A percentile compares a stretch with the other conserved stretches of the same genome.
These are phyloP conservation scores for Alternaria consortialis DNA, from an alignment of 2,329 filamentous ascomycete genomes.

Conservation along the genomic window DNA sequence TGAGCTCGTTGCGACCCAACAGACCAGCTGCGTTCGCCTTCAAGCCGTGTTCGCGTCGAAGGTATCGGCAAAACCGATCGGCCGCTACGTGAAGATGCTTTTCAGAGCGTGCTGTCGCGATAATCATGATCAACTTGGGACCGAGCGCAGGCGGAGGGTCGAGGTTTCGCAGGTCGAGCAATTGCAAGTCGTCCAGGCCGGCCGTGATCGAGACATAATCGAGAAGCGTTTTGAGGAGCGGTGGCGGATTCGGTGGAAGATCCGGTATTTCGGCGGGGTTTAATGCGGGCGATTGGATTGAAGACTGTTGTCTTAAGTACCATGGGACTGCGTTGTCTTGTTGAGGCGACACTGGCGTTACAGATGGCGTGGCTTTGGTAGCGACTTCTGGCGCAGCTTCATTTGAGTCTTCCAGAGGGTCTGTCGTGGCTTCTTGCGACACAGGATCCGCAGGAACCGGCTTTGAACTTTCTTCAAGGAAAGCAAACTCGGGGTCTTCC, in stretches of 20 bases:
- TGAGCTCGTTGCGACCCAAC: constrained; percentile 88
- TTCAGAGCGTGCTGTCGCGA: constrained; percentile 89
- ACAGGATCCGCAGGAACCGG: neutral
- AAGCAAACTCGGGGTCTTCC: constrained; percentile 26
- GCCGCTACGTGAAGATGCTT: constrained; percentile 92
- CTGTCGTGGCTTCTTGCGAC: constrained; percentile 2
- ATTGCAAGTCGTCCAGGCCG: constrained; percentile 80
- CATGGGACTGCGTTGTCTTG: constrained; percentile 66
- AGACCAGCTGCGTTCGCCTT: constrained; percentile 84
- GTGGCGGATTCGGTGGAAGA: constrained; percentile 74
- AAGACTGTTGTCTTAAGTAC: constrained; percentile 74
- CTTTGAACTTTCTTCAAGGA: constrained; percentile 12
- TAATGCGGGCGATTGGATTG: constrained; percentile 49
- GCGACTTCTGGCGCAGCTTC: constrained; percentile 13
- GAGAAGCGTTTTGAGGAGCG: constrained; percentile 75
- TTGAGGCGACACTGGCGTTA: constrained; percentile 10
- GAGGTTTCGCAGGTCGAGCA: constrained; percentile 84
- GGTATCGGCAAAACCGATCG: constrained; percentile 87
- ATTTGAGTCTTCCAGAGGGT: neutral
- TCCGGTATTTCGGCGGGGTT: constrained; percentile 67
- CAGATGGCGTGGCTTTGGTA: constrained; percentile 10
- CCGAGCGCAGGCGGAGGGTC: constrained; percentile 89
- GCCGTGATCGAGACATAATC: constrained; percentile 83
- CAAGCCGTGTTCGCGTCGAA: constrained; percentile 76
- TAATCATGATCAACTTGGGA: constrained; percentile 88